Conservation (phyloP, 1,284 basidiomycete genomes). For the Trichosporon sp. region DNA sequence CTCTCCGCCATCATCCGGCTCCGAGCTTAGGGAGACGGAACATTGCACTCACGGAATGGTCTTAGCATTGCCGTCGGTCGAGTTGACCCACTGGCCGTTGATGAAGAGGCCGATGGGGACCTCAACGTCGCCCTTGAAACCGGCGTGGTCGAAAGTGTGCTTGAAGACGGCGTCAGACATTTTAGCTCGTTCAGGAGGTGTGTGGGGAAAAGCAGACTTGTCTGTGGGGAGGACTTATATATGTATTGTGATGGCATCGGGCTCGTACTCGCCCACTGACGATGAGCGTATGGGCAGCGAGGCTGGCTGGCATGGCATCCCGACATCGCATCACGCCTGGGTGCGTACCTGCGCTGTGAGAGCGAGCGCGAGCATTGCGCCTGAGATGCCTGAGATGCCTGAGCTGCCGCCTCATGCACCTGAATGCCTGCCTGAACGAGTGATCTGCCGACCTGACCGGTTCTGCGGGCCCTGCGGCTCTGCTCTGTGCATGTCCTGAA, state of each 20-base stretch:
- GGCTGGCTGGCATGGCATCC: neutral
- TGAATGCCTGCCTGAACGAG: neutral
- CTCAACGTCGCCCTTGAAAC: slow-evolving; percentile 64
- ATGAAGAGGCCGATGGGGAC: slow-evolving; percentile 75
- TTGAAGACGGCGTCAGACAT: slow-evolving; percentile 43
- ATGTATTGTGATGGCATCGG: no score
- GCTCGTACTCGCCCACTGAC: neutral
- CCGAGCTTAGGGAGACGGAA: no score
- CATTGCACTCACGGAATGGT: slow-evolving; percentile 40
- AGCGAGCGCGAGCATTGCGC: neutral
- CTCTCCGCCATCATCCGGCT: no score
- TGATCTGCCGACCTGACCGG: neutral
- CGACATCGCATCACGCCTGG: neutral
- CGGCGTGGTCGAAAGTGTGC: slow-evolving; percentile 59
- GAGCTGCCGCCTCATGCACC: neutral
- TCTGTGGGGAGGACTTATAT: slow-evolving; percentile 11
- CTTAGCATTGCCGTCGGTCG: slow-evolving; percentile 53
- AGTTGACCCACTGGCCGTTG: slow-evolving; percentile 69
- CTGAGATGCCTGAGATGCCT: neutral
- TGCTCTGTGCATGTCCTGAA: no score
- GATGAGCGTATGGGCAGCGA: neutral
- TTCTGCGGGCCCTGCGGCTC: neutral
- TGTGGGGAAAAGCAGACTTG: neutral
- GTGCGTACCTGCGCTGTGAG: neutral
- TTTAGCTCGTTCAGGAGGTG: neutral